Evolutionary conservation across 345 rosid genomes (phyloP), one percentile per base, ranked within the genome.

Genomic region (Erodium maritimum): DNA sequence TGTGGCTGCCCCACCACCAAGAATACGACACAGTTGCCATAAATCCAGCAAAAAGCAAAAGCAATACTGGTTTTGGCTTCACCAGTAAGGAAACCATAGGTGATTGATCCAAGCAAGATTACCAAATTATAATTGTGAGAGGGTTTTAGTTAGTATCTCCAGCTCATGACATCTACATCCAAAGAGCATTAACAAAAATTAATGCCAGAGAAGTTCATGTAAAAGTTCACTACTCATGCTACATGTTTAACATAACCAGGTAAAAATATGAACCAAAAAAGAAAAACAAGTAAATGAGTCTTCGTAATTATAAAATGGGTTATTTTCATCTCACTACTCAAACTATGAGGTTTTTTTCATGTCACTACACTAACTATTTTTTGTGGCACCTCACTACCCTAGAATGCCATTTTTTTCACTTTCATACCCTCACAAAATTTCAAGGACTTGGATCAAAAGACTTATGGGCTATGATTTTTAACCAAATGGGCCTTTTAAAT

Each of bases 1-100:
- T 83, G 80, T 93, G 97, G 77, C 99, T 93, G 71, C 88, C 88
- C 99, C 99, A 93, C 99, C 96, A 93, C 97, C 99, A 94, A 6
- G 99, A 90, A 58, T 90, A 94, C 71, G 65, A 58, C 48, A 73
- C 62, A 22, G 86, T 71, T 50, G 84, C 95, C 97, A 94, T 90
- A 23, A 80, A 61, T 69, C 82, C 91, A 33, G 82, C 86, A 46
- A 78, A 45, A 19, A 79, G 69, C 65, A 77, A 67, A 33, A 74
- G 60, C 13, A 73, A 74, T 59, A 77, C 61, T 48, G 83, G 84
- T 81, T 78, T 87, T 55, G 87, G 74, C 82, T 82, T 83, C 60
- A 71, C 75, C 79, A 65, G 72, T 23, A 62, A 82, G 23, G 74
- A 61, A 73, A 69, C 48, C 72, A 75, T 33, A 74, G 69, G 77